These are phyloP conservation scores for Athelia sp. DNA, from an alignment of 1,284 basidiomycete genomes.

Conservation along the genomic window DNA sequence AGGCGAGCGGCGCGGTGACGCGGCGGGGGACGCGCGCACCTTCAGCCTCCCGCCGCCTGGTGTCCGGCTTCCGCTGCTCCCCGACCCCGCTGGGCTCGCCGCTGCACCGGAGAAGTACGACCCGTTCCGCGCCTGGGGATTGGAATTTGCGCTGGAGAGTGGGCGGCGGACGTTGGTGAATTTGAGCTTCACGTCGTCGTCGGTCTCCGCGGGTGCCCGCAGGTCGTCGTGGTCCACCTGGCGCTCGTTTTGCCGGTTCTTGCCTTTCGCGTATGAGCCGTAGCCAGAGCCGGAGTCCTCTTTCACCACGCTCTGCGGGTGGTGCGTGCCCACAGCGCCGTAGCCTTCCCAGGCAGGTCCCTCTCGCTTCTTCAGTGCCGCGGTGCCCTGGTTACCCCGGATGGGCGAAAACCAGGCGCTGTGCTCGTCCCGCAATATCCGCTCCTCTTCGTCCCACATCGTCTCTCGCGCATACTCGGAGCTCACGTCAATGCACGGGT, in stretches of 20 bases:
- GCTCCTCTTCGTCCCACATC: conserved; percentile 73
- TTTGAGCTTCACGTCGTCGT: conserved; percentile 36
- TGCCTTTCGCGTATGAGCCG: conserved; percentile 6
- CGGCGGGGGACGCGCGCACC: conserved; percentile 17
- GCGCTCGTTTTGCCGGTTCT: conserved; percentile 9
- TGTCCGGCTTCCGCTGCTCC: conserved; percentile 20
- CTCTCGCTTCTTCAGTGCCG: conserved; percentile 30
- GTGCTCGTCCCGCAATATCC: conserved; percentile 62
- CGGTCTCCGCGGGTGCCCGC: conserved; percentile 20
- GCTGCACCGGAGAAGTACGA: neutral
- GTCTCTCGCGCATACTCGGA: conserved; percentile 58
- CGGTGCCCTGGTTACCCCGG: conserved; percentile 39
- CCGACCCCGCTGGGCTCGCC: conserved; percentile 19
- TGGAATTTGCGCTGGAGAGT: conserved; percentile 10
- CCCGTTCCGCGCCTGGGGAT: neutral
- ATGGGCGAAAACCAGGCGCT: conserved; percentile 65
- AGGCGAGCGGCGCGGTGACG: conserved; percentile 20
- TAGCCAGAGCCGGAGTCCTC: neutral
- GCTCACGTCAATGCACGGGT: conserved; percentile 85
- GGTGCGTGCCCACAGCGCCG: conserved; percentile 42
- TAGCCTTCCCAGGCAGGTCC: conserved; percentile 46
- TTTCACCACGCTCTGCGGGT: neutral
- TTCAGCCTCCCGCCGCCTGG: conserved; percentile 12
- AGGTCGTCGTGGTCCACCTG: conserved; percentile 42
- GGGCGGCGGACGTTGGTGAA: conserved; percentile 36